Evolutionary conservation across 2,329 filamentous ascomycete species (phyloP).

Genomic region (Sarocladium kiliense): DNA sequence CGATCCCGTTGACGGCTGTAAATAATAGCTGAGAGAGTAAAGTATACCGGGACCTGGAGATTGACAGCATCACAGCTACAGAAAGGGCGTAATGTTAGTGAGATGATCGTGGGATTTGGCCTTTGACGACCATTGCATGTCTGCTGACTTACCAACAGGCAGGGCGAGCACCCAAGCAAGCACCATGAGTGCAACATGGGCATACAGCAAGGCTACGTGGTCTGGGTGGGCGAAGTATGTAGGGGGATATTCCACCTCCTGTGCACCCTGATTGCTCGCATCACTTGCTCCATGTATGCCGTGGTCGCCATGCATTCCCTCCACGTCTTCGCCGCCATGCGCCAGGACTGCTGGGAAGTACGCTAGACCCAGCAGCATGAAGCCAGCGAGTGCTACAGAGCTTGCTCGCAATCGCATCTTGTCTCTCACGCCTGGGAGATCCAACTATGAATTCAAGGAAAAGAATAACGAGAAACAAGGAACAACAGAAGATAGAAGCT

Average conservation of each 20-base stretch:
- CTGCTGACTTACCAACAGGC: slow-evolving; percentile 58
- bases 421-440: too few species aligned
- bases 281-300: slow-evolving; percentile 11
- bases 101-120: not conserved
- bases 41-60: slow-evolving; percentile 71
- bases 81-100: slow-evolving; percentile 9
- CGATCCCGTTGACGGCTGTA: slow-evolving; percentile 56
- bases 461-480: too few species aligned
- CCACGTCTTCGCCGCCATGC: slow-evolving; percentile 5
- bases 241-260: slow-evolving; percentile 30
- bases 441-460: too few species aligned
- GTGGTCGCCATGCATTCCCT: not conserved
- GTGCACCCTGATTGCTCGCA: slow-evolving; percentile 9
- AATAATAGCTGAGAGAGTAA: slow-evolving; percentile 66
- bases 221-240: slow-evolving; percentile 57
- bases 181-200: slow-evolving; percentile 67
- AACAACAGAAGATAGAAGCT: too few species aligned
- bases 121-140: not conserved
- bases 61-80: slow-evolving; percentile 77
- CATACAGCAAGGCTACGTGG: slow-evolving; percentile 53
- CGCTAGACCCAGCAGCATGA: not conserved
- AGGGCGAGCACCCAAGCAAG: slow-evolving; percentile 68
- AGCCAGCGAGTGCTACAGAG: not conserved
- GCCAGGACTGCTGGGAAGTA: slow-evolving; percentile 4
- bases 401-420: not conserved